These are phyloP conservation scores for Leptomonas seymouri DNA, from an alignment of 208 protist genomes.

Conservation along the genomic window DNA sequence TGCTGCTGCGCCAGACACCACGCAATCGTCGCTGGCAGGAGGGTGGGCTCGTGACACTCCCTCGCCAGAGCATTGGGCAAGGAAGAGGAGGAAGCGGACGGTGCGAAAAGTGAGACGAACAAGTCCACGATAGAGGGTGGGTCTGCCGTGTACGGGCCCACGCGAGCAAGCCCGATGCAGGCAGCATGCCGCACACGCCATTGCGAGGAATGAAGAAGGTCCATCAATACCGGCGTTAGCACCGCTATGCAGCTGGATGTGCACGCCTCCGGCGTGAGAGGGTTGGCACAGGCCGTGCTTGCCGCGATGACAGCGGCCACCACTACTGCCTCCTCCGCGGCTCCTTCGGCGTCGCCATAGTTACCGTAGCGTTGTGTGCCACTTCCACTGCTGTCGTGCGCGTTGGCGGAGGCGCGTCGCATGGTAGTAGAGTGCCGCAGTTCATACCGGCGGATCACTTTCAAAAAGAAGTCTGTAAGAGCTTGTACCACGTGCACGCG, in stretches of 20 bases:
- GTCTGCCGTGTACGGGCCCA: constrained; percentile 31
- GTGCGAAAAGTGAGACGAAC: constrained; percentile 1
- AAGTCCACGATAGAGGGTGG: constrained; percentile 20
- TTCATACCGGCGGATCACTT: constrained; percentile 17
- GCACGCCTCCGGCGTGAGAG: constrained; percentile 14
- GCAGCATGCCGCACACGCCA: constrained; percentile 61
- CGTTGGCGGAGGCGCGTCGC: constrained; percentile 1
- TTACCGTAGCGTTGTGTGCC: neutral
- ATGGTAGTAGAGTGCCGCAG: constrained; percentile 24
- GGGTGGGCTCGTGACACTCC: constrained; percentile 15
- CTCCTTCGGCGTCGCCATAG: neutral
- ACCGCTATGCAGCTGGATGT: constrained; percentile 4
- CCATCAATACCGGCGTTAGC: constrained; percentile 16
- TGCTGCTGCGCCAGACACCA: constrained; percentile 65
- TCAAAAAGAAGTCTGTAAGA: constrained; percentile 60
- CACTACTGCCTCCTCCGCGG: constrained; percentile 41
- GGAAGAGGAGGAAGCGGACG: neutral
- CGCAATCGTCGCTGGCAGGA: constrained; percentile 42
- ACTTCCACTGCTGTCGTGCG: neutral
- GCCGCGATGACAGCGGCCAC: constrained; percentile 51
- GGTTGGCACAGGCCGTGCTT: constrained; percentile 42
- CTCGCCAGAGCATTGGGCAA: constrained; percentile 4
- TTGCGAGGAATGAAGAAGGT: constrained; percentile 37
- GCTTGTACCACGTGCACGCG: constrained; percentile 52
- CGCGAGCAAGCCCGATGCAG: constrained; percentile 56